These are phyloP conservation scores for Pseudozyma thailandica DNA, from an alignment of 1,284 basidiomycete species.

Conservation along the genomic window DNA sequence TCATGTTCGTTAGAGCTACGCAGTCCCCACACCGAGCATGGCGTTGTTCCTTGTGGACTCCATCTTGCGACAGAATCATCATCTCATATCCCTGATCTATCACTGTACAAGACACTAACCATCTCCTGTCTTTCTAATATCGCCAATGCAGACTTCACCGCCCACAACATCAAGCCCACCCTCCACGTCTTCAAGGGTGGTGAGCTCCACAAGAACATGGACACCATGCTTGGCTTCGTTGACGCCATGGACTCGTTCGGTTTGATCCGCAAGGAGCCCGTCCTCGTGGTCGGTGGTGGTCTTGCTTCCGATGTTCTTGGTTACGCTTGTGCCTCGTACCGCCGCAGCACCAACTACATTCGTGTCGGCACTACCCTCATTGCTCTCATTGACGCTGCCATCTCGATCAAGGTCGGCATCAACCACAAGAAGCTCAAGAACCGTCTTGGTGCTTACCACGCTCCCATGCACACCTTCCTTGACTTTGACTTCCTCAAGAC, in stretches of 20 bases:
- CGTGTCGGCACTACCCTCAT: constrained; percentile 71
- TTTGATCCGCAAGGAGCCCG: constrained; percentile 71
- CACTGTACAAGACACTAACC: not conserved
- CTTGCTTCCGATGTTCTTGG: constrained; percentile 69
- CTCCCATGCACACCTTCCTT: constrained; percentile 71
- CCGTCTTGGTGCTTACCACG: constrained; percentile 70
- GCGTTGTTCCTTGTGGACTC: no score
- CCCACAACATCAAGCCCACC: constrained; percentile 69
- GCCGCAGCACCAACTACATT: constrained; percentile 70
- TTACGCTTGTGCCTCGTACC: constrained; percentile 70
- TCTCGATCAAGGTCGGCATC: constrained; percentile 70
- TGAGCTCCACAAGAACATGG: constrained; percentile 71
- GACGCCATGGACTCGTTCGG: constrained; percentile 71
- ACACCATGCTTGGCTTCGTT: constrained; percentile 70
- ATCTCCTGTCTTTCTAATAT: constrained; percentile 25
- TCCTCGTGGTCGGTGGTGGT: constrained; percentile 70
- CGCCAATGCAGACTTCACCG: constrained; percentile 67
- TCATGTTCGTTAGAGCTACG: not conserved
- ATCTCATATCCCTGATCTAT: no score
- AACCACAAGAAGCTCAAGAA: constrained; percentile 65
- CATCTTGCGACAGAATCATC: no score
- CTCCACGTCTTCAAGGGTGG: constrained; percentile 71
- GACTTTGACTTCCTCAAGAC: constrained; percentile 71
- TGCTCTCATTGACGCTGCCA: constrained; percentile 70
- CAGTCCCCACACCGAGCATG: no score